Conservation (phyloP, 208 protist genomes). For the Jaenimonas drosophilae region DNA sequence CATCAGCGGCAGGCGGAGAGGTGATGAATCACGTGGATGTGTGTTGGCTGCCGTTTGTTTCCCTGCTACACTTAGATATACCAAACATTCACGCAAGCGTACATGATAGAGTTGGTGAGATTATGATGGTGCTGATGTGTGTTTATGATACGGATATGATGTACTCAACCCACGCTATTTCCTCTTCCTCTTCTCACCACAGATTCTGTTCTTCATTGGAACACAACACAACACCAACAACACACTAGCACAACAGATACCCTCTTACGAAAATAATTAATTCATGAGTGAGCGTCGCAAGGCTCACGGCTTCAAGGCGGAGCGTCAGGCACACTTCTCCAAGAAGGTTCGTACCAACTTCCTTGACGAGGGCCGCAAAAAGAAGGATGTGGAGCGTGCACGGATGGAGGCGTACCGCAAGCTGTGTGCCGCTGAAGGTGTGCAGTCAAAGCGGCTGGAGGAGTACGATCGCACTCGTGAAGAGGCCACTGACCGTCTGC, state of each 20-base stretch:
- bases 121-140: no score
- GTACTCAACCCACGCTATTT: no score
- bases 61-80: no score
- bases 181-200: no score
- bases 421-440: constrained; percentile 73
- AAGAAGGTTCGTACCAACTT: constrained; percentile 49
- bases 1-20: not conserved
- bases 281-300: constrained; percentile 20
- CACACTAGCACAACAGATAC: not conserved
- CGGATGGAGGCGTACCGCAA: constrained; percentile 86
- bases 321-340: constrained; percentile 62
- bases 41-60: no score
- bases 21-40: no score
- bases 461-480: constrained; percentile 64
- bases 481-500: constrained; percentile 21
- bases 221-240: not conserved
- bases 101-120: no score
- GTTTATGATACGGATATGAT: no score
- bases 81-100: no score
- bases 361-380: constrained; percentile 45
- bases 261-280: not conserved
- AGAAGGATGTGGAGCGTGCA: constrained; percentile 66
- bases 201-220: not conserved
- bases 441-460: constrained; percentile 66
- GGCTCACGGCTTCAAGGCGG: constrained; percentile 52